Percentiles rank a stretch among this genome's conserved stretches.
phyloP scores from a whole-genome alignment of 2,329 filamentous ascomycete genomes.

The Coniochaeta sp. region DNA sequence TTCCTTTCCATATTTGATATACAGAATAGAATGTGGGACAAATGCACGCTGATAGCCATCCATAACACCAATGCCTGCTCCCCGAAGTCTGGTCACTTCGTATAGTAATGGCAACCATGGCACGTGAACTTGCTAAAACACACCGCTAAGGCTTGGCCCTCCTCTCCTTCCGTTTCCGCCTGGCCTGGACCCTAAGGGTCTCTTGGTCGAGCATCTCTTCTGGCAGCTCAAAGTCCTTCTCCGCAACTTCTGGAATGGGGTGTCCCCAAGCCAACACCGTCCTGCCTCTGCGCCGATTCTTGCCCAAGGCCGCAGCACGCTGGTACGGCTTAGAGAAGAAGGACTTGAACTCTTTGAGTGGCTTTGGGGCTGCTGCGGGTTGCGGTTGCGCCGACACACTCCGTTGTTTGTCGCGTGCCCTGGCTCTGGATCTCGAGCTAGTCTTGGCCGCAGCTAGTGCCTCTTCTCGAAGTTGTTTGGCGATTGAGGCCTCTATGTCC shows the following conservation, averaged over 20 bases:
- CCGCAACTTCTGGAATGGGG: constrained; percentile 64
- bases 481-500: constrained; percentile 64
- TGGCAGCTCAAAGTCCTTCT: constrained; percentile 70
- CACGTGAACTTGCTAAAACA: background rate
- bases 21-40: background rate
- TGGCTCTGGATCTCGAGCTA: constrained; percentile 18
- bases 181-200: constrained; percentile 48
- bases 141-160: constrained; percentile 32
- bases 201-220: constrained; percentile 53
- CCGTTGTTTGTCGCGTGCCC: constrained; percentile 19
- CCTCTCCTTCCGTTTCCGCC: constrained; percentile 55
- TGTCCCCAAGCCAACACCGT: constrained; percentile 75
- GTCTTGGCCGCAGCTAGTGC: constrained; percentile 46
- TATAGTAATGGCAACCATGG: background rate
- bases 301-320: constrained; percentile 71
- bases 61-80: background rate
- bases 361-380: constrained; percentile 23
- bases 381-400: constrained; percentile 15
- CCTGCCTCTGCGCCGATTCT: constrained; percentile 60
- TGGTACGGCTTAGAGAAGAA: constrained; percentile 79
- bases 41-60: background rate
- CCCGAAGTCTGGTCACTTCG: background rate
- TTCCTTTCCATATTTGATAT: background rate
- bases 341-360: constrained; percentile 64
- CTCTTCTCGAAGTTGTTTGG: constrained; percentile 70